Evolutionary conservation across 441 rosid species (phyloP).

Genomic region (Capsella rubella): DNA sequence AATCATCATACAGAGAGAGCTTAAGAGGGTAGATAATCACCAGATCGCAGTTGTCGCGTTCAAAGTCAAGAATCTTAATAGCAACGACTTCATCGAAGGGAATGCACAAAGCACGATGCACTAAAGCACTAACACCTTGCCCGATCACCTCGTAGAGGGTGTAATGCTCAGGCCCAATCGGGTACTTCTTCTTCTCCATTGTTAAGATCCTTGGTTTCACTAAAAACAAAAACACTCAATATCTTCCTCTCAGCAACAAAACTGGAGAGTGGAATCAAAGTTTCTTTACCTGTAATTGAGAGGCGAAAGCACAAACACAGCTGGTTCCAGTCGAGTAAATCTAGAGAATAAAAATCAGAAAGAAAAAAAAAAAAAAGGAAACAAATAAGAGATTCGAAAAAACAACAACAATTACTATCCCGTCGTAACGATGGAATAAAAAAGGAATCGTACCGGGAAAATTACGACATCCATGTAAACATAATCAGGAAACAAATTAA

Average conservation of each 20-base stretch:
- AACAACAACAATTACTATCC: neutral
- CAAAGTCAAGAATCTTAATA: conserved; percentile 95
- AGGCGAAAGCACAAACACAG: conserved; percentile 36
- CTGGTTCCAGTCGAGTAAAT: conserved; percentile 30
- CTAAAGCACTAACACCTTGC: conserved; percentile 92
- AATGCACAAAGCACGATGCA: conserved; percentile 81
- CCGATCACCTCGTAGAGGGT: conserved; percentile 81
- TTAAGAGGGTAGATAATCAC: conserved; percentile 43
- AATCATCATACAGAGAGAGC: neutral
- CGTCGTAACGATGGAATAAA: conserved; percentile 7
- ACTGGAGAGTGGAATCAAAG: conserved; percentile 9
- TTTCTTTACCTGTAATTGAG: conserved; percentile 29
- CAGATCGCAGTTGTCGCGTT: conserved; percentile 90
- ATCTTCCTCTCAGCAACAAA: conserved; percentile 1
- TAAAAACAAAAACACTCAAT: conserved; percentile 2
- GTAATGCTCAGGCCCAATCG: conserved; percentile 83
- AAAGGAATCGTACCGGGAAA: conserved; percentile 6
- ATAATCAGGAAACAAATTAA: conserved; percentile 23
- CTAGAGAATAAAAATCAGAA: neutral
- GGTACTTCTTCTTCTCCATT: conserved; percentile 93
- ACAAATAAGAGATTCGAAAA: conserved; percentile 9
- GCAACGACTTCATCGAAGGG: conserved; percentile 84
- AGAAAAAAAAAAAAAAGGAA: neutral
- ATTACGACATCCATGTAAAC: conserved; percentile 30
- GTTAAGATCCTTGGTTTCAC: conserved; percentile 37